Base-by-base conservation (phyloP, 768 basidiomycete genomes). In the Mrakia gelida region DNA sequence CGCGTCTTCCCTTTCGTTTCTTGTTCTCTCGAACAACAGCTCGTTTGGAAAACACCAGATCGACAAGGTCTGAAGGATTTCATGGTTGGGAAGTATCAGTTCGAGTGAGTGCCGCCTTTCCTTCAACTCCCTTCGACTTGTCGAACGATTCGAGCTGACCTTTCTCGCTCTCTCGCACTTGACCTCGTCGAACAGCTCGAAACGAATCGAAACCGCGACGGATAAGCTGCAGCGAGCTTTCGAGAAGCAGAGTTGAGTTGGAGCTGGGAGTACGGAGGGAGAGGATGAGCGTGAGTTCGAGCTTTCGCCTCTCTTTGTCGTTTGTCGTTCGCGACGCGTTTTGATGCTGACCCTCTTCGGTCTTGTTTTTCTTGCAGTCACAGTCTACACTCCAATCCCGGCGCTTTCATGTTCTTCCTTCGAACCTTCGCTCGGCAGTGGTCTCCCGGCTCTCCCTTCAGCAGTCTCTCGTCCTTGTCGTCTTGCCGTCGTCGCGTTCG, bases 31-130 rank as follows among this genome's bases (percentile, higher is more conserved):
- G 49, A 18, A 18, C 49, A 13, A 0, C 67, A 70, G 67, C 67
- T 70, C 23, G 18, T 21, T 1, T 70, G 67, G 67, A 70, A n/a
- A 10, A 16, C 67, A 41, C 67, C 67, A n/a, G 67, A 70, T 70
- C 34, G 34, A 41, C 34, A 38, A 34, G 67, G 41, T 18, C 38
- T 70, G 38, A 41, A 41, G 18, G 34, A 41, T 3, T 13, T 70
- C 13, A n/a, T 70, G 67, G 41, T 70, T 11, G 10, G 13, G 34
- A 70, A 70, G 67, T 38, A 70, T 13, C 34, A 70, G 34, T 70
- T 70, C 41, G 32, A 34, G 67, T 70, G 9, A 70, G 67, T 70
- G 16, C 32, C 18, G 1, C 28, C 62, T 9, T 18, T 32, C 9
- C 67, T 70, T n/a, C 59, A 16, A 23, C 16, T 3, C 28, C 11